Evolutionary conservation across 1,284 basidiomycete species (phyloP).

Genomic region (Ustilago xerochloae): DNA sequence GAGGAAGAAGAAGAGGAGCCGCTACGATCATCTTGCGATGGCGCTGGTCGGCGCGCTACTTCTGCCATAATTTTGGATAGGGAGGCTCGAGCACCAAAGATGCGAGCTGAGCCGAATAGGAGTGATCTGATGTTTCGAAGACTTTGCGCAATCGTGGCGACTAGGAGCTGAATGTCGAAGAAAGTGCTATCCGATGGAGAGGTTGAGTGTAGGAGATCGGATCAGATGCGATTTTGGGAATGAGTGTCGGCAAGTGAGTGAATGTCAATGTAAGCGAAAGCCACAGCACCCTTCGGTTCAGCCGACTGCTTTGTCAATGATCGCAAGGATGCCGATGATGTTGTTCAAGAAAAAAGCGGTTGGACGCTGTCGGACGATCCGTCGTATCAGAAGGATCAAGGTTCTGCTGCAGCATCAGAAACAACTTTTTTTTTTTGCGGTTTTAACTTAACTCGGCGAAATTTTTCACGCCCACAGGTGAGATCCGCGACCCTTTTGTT

Average conservation of each 20-base stretch:
- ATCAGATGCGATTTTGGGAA: no score
- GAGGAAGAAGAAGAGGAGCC: conserved; percentile 20
- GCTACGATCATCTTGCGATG: conserved; percentile 20
- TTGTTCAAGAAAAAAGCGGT: not conserved
- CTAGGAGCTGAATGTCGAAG: no score
- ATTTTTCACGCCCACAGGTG: conserved; percentile 4
- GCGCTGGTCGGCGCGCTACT: conserved; percentile 36
- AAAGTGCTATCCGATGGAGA: no score
- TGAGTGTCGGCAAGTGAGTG: no score
- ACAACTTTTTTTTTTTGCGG: conserved; percentile 3
- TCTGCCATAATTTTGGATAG: conserved; percentile 36
- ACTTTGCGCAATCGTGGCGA: no score
- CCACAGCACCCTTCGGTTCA: no score
- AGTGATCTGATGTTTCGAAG: no score
- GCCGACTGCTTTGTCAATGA: not conserved
- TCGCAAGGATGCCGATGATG: not conserved
- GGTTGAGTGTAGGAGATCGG: no score
- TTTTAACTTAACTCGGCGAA: conserved; percentile 9
- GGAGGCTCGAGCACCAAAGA: not conserved
- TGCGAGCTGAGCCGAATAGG: not conserved
- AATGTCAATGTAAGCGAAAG: no score
- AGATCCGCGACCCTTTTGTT: no score
- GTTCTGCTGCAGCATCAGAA: not conserved
- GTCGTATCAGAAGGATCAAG: not conserved
- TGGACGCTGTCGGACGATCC: conserved; percentile 27